phyloP scores from a whole-genome alignment of 1,139 yeast species.

The Saccharomycopsis hybrid region DNA sequence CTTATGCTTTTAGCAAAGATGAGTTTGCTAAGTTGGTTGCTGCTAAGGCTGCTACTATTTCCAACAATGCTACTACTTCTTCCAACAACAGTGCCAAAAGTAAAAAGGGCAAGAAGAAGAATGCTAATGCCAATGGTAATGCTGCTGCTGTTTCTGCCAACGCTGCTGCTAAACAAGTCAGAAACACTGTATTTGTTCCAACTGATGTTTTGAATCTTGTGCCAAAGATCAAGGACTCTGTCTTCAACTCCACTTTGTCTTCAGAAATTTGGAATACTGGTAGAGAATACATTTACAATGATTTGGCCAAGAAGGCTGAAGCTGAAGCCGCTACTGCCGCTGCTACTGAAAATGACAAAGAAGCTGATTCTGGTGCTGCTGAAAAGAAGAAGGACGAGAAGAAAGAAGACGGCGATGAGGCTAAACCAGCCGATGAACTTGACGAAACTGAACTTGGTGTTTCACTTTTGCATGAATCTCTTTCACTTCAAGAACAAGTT shows the following conservation, averaged over 20 bases:
- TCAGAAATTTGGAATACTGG: constrained; percentile 79
- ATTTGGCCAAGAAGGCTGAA: constrained; percentile 4
- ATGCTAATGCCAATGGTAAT: constrained; percentile 24
- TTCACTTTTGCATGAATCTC: constrained; percentile 57
- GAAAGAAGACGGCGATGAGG: constrained; percentile 2
- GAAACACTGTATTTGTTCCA: constrained; percentile 32
- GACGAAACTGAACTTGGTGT: constrained; percentile 28
- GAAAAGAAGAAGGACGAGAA: constrained; percentile 3
- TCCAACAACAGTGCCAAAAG: constrained; percentile 24
- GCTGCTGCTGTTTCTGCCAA: constrained; percentile 28
- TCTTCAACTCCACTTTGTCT: constrained; percentile 58
- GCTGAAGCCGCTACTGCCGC: no score
- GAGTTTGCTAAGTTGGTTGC: constrained; percentile 35
- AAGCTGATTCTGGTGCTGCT: background rate
- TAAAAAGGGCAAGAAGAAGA: constrained; percentile 37
- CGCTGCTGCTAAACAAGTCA: constrained; percentile 24
- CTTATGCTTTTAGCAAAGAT: constrained; percentile 36
- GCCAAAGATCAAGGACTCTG: constrained; percentile 69
- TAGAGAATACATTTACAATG: constrained; percentile 37
- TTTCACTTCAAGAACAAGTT: constrained; percentile 72
- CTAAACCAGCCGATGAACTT: background rate
- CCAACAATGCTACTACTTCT: constrained; percentile 21
- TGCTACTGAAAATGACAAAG: no score
- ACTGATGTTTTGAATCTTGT: constrained; percentile 60
- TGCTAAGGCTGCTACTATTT: constrained; percentile 13